Base-by-base conservation (phyloP, 2,329 filamentous ascomycete genomes). In the Fusarium domesticum region DNA sequence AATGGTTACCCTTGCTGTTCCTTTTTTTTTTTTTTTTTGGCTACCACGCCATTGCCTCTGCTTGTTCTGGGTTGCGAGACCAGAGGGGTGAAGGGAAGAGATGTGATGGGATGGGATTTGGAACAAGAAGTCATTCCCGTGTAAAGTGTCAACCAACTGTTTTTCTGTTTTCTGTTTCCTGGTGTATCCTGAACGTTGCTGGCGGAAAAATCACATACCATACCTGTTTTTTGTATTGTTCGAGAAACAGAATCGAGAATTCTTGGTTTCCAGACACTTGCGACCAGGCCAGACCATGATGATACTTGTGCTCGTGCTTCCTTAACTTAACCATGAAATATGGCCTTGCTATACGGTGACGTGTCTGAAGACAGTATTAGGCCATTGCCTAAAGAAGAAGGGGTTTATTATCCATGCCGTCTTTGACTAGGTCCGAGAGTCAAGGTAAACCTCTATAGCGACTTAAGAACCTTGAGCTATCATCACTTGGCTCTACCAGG, bases 151-250 rank as follows among this genome's bases (percentile, higher is more conserved):
- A 10, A 35, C 43, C 25, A 15, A 43, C 37, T 35, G 19, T 37
- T 47, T 37, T 47, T 48, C 18, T n/a, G 3, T 33, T 33, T 18
- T 33, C 35, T 54, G 44, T 48, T 49, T 47, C n/a, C 47, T 42
- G 56, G 55, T 62, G 54, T 59, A 59, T 48, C 50, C 48, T 56
- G 50, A 55, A 12, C 53, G 52, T 39, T 60, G 38, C 42, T 50
- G 50, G 54, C 53, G 50, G 23, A 60, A 61, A 56, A 61, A 58
- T 59, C 52, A 60, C 55, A 61, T 61, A 60, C 54, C 56, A 57
- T 50, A 42, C 39, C 43, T 47, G 42, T 48, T 46, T 47, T 48
- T 45, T 41, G 39, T 57, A 39, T 46, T 34, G 23, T 41, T 39
- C 39, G 47, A 47, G 48, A 54, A 43, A 43, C 45, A 44, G 45